phyloP scores from a whole-genome alignment of 345 rosid species.

The Rhodamnia rubescens region DNA sequence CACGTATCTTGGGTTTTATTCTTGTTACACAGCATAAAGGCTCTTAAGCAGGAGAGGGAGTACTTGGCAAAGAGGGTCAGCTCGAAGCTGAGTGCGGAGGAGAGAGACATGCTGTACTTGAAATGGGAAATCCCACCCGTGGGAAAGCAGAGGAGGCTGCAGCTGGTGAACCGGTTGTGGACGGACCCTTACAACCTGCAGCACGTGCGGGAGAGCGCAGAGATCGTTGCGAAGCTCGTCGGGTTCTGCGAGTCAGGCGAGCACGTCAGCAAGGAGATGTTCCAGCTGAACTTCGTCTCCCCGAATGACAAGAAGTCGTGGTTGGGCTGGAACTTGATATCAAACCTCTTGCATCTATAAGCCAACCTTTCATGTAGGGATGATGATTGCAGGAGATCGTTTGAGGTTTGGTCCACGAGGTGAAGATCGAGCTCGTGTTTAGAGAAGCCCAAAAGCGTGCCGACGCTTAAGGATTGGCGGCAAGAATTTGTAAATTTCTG shows the following conservation, averaged over 20 bases:
- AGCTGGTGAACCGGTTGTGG: constrained; percentile 80
- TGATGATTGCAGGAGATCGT: not conserved
- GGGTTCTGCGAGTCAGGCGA: constrained; percentile 83
- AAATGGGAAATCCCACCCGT: constrained; percentile 81
- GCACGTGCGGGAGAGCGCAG: constrained; percentile 67
- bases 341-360: constrained; percentile 57
- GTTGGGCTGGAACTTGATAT: constrained; percentile 95
- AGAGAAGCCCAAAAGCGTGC: not conserved
- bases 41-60: constrained; percentile 84
- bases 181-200: constrained; percentile 73
- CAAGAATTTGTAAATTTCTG: not conserved
- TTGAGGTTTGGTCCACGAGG: not conserved
- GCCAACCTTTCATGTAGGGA: not conserved
- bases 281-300: constrained; percentile 61
- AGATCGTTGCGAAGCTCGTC: constrained; percentile 70
- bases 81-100: constrained; percentile 59
- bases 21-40: constrained; percentile 46
- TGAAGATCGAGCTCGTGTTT: not conserved
- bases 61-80: constrained; percentile 75
- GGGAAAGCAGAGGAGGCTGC: constrained; percentile 80
- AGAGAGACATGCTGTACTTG: constrained; percentile 62
- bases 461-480: not conserved
- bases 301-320: constrained; percentile 80
- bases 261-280: constrained; percentile 79
- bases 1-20: not conserved